Base-by-base conservation (phyloP, 352 stramenopile species). In the Globisporangium echinulatum region DNA sequence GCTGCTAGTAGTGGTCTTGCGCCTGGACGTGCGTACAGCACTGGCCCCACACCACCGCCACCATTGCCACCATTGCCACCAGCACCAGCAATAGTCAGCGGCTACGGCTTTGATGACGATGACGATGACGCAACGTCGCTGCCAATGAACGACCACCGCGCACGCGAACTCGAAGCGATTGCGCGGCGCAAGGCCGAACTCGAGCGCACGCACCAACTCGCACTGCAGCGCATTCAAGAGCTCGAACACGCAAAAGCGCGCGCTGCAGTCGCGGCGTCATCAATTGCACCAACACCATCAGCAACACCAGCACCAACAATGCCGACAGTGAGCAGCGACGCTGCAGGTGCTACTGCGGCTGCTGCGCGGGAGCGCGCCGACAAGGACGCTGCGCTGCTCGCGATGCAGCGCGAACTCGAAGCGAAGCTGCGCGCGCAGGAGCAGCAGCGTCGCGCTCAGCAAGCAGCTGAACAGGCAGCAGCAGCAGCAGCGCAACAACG, bases 81-180 rank as follows among this genome's bases (percentile, higher is more conserved):
- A 52, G 33, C 37, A 39, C 37, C 48, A 48, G 5, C 40, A 40
- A 6, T n/a, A 58, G 62, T 65, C 38, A 17, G 36, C 19, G 46
- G 43, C 43, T 48, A 48, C 11, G 43, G 43, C 43, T 68, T 58
- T 54, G 78, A 54, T 25, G 7, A 6, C 15, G 11, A 36, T 14
- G 54, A 48, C 11, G 78, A 54, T 39, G 15, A 14, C 15, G 13
- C 43, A 19, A 49, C 25, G 25, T 33, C 25, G 25, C 25, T 33
- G 25, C 25, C 25, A 33, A 44, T 44, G 40, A 8, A 14, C 7
- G 40, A 44, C 40, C 3, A 49, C 46, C 48, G 19, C 7, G 44
- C 46, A 50, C 63, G 76, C 40, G 74, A 91, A 37, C 62, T 94
- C 11, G 70, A 84, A 40, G 46, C 72, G 25, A 92, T 92, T 51